Percentiles rank a stretch among this genome's conserved stretches.
Evolutionary conservation across 768 basidiomycete species (phyloP).

Genomic region (Amanita phalloides): DNA sequence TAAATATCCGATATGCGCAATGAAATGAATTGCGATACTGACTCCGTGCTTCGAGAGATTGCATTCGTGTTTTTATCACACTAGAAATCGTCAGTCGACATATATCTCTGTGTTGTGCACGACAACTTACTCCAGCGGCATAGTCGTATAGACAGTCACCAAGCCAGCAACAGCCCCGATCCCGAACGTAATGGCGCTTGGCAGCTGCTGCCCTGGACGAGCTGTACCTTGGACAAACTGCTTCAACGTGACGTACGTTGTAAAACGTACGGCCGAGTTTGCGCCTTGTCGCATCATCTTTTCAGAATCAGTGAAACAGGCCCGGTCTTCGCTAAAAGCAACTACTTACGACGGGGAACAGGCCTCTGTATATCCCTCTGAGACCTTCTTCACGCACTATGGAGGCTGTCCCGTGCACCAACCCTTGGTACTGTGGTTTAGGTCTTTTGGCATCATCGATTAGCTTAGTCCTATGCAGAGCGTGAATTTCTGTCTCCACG

Average conservation of each 20-base stretch:
- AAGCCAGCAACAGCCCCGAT: conserved; percentile 92
- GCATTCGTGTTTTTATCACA: conserved; percentile 98
- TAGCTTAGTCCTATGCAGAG: conserved; percentile 71
- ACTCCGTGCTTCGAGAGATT: conserved; percentile 70
- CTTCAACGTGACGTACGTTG: conserved; percentile 91
- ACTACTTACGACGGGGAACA: conserved; percentile 81
- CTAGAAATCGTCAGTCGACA: conserved; percentile 25
- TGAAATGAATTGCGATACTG: conserved; percentile 94
- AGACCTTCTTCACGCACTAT: conserved; percentile 86
- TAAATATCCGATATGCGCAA: conserved; percentile 89
- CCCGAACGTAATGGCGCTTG: conserved; percentile 82
- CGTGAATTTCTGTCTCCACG: background rate
- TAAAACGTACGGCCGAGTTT: conserved; percentile 93
- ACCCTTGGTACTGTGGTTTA: conserved; percentile 75
- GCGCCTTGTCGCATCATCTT: conserved; percentile 98
- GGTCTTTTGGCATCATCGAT: conserved; percentile 89
- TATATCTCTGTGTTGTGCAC: background rate
- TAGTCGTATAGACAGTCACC: conserved; percentile 88
- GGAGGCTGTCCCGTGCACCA: conserved; percentile 70
- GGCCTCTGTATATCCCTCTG: conserved; percentile 75
- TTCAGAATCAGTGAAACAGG: background rate
- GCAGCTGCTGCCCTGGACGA: conserved; percentile 75
- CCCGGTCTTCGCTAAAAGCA: background rate
- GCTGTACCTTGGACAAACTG: conserved; percentile 78
- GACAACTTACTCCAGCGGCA: conserved; percentile 64